These are phyloP conservation scores for Alternaria novae-zelandiae DNA, from an alignment of 2,329 filamentous ascomycete genomes.

Conservation along the genomic window DNA sequence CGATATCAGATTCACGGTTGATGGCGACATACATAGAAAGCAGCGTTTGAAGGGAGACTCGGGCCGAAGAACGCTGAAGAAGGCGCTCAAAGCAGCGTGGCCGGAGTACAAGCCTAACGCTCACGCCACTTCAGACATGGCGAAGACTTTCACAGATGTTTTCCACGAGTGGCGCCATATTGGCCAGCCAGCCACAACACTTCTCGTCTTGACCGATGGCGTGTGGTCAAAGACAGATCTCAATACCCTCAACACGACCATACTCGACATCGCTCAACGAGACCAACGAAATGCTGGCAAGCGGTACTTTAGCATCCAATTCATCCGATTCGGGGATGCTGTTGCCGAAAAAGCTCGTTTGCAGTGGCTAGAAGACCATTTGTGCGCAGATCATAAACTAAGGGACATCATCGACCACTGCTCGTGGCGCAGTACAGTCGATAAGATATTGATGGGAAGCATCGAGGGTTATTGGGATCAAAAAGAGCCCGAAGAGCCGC, in stretches of 20 bases:
- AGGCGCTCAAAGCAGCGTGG: not conserved
- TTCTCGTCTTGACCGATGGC: not conserved
- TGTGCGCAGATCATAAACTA: no score
- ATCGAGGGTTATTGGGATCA: no score
- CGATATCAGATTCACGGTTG: conserved; percentile 22
- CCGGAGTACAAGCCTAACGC: not conserved
- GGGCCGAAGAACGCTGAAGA: not conserved
- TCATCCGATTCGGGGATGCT: no score
- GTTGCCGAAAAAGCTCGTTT: no score
- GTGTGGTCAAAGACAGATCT: not conserved
- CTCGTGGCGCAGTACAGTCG: no score
- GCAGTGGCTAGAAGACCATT: no score
- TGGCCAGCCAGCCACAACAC: not conserved
- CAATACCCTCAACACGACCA: not conserved
- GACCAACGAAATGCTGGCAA: not conserved
- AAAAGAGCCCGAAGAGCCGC: no score
- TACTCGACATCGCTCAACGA: not conserved
- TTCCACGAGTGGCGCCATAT: accelerated
- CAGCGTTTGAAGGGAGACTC: not conserved
- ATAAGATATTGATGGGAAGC: no score
- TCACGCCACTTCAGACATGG: not conserved
- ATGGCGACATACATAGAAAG: not conserved
- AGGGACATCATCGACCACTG: no score
- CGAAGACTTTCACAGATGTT: not conserved
- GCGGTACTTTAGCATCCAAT: conserved; percentile 17